A percentile compares a stretch with the other conserved stretches of the same genome.
Evolutionary conservation across 805 yeast genomes (phyloP).

Genomic region (Candida ponderosae): DNA sequence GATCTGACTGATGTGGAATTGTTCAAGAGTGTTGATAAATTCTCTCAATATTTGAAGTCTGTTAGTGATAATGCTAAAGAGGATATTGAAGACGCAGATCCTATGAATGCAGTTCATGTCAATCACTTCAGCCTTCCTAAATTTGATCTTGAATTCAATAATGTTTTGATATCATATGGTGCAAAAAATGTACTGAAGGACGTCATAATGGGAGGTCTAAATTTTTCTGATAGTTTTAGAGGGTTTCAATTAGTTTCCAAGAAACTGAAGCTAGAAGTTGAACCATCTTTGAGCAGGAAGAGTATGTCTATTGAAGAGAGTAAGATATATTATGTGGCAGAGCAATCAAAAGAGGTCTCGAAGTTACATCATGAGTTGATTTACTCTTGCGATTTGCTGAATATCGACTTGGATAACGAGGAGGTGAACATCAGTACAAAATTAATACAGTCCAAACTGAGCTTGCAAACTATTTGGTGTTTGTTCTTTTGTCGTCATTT

Average conservation of each 20-base stretch:
- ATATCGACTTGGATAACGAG: background rate
- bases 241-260: constrained; percentile 1
- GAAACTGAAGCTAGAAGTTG: background rate
- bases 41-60: background rate
- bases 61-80: background rate
- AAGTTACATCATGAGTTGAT: background rate
- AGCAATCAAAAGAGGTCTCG: background rate
- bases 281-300: background rate
- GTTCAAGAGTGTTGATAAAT: background rate
- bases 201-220: too few relatives aligned
- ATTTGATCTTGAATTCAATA: background rate
- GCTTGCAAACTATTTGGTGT: background rate
- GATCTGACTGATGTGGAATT: background rate
- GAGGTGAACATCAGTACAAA: background rate
- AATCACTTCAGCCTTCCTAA: background rate
- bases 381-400: background rate
- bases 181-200: background rate
- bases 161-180: background rate
- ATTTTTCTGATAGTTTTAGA: background rate
- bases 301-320: background rate
- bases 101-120: background rate
- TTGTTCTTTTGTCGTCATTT: background rate
- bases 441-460: background rate
- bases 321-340: background rate
- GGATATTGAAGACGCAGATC: background rate